A percentile compares a stretch with the other conserved stretches of the same genome.
phyloP scores from a whole-genome alignment of 2,329 filamentous ascomycete species.

The Sclerotinia nivalis region DNA sequence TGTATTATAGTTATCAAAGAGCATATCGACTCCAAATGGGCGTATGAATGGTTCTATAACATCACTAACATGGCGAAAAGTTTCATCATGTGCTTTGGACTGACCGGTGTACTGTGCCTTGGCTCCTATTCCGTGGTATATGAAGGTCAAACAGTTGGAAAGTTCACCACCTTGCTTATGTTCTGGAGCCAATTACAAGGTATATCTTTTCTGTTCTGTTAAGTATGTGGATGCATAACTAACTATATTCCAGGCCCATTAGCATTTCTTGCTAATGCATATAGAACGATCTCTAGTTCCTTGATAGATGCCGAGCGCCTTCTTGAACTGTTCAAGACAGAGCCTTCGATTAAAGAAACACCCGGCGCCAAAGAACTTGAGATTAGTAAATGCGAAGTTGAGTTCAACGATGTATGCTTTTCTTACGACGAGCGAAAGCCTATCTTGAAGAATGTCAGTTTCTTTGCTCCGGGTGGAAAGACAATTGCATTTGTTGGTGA shows the following conservation, averaged over 20 bases:
- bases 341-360: conserved; percentile 55
- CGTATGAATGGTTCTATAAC: conserved; percentile 42
- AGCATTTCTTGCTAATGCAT: conserved; percentile 46
- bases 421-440: conserved; percentile 42
- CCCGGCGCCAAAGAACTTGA: conserved; percentile 48
- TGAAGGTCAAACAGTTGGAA: conserved; percentile 54
- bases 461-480: conserved; percentile 43
- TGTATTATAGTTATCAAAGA: conserved; percentile 41
- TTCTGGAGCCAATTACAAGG: conserved; percentile 60
- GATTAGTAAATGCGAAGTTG: conserved; percentile 44
- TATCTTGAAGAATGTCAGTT: conserved; percentile 41
- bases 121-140: conserved; percentile 39
- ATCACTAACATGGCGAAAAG: conserved; percentile 54
- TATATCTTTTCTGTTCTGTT: conserved; percentile 36
- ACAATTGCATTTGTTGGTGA: conserved; percentile 50
- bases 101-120: conserved; percentile 45
- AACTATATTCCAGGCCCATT: conserved; percentile 38
- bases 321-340: conserved; percentile 56
- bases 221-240: conserved; percentile 22
- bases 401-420: conserved; percentile 43
- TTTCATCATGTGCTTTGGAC: conserved; percentile 52
- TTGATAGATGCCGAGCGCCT: conserved; percentile 67
- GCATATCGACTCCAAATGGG: conserved; percentile 43
- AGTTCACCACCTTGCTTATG: conserved; percentile 63
- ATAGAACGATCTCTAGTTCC: conserved; percentile 52